phyloP scores from a whole-genome alignment of 768 basidiomycete genomes.

The Agaricus blazei region DNA sequence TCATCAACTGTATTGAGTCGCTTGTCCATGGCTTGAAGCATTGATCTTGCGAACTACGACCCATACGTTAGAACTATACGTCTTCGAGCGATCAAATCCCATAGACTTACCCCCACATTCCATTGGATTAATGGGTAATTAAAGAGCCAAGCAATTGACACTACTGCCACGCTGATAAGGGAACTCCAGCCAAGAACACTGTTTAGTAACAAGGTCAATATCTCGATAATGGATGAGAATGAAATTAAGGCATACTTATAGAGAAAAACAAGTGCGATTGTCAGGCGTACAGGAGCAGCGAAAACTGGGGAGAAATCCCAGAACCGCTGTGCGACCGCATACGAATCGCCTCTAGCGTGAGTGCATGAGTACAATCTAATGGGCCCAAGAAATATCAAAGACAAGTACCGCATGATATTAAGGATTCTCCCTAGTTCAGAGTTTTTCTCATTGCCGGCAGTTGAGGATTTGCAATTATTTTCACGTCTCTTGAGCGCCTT shows the following conservation, averaged over 20 bases:
- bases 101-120: slow-evolving; percentile 48
- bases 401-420: slow-evolving; percentile 63
- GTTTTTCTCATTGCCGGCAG: slow-evolving; percentile 31
- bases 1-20: slow-evolving; percentile 74
- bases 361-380: slow-evolving; percentile 4
- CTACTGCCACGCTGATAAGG: slow-evolving; percentile 62
- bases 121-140: slow-evolving; percentile 68
- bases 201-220: slow-evolving; percentile 1
- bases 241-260: slow-evolving; percentile 47
- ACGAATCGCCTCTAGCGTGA: slow-evolving; percentile 55
- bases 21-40: slow-evolving; percentile 60
- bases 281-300: slow-evolving; percentile 55
- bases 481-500: slow-evolving; percentile 62
- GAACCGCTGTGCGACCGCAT: slow-evolving; percentile 65
- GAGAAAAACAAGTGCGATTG: slow-evolving; percentile 65
- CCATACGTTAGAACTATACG: not conserved
- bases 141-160: slow-evolving; percentile 54
- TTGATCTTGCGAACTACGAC: slow-evolving; percentile 47
- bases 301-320: slow-evolving; percentile 70
- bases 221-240: not conserved
- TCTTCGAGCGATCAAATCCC: not conserved
- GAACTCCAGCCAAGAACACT: slow-evolving; percentile 79
- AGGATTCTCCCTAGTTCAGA: slow-evolving; percentile 70
- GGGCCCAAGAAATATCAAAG: slow-evolving; percentile 17
- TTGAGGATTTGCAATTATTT: slow-evolving; percentile 40